Evolutionary conservation across 805 yeast species (phyloP).

Genomic region (Candida incommunis): DNA sequence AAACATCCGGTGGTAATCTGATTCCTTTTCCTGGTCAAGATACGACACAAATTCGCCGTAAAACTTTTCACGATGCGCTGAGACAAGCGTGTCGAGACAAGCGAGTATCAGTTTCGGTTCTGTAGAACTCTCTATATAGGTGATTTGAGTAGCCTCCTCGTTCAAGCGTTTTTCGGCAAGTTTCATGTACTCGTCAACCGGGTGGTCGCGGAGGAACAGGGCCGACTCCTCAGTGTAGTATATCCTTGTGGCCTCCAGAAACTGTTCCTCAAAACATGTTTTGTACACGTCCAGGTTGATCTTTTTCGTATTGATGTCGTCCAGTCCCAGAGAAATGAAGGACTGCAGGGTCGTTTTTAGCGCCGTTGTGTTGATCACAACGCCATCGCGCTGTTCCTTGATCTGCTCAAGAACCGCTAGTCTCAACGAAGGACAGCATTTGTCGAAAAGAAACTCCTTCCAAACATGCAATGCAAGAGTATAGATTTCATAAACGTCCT

Average conservation of each 20-base stretch:
- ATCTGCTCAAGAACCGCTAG: constrained; percentile 64
- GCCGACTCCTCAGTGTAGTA: constrained; percentile 59
- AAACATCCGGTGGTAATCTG: constrained; percentile 69
- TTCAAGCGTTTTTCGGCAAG: constrained; percentile 71
- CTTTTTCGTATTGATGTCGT: constrained; percentile 76
- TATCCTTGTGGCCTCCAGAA: constrained; percentile 39
- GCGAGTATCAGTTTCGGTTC: constrained; percentile 62
- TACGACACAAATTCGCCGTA: constrained; percentile 65
- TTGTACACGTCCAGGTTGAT: constrained; percentile 72
- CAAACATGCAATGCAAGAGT: constrained; percentile 79
- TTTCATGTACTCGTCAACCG: constrained; percentile 80
- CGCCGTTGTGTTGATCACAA: constrained; percentile 49
- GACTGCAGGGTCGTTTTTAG: constrained; percentile 70
- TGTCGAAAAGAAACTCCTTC: constrained; percentile 69
- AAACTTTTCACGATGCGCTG: constrained; percentile 60
- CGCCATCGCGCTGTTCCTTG: constrained; percentile 65
- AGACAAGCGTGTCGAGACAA: constrained; percentile 62
- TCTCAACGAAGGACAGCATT: constrained; percentile 45
- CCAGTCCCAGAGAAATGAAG: constrained; percentile 80
- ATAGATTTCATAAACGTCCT: constrained; percentile 81
- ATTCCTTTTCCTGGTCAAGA: constrained; percentile 55
- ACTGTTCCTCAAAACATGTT: constrained; percentile 61
- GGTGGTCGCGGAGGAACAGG: constrained; percentile 51
- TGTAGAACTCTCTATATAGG: constrained; percentile 75
- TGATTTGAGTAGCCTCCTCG: constrained; percentile 72